phyloP scores from a whole-genome alignment of 2,329 filamentous ascomycete species.

The Ascochyta rabiei region DNA sequence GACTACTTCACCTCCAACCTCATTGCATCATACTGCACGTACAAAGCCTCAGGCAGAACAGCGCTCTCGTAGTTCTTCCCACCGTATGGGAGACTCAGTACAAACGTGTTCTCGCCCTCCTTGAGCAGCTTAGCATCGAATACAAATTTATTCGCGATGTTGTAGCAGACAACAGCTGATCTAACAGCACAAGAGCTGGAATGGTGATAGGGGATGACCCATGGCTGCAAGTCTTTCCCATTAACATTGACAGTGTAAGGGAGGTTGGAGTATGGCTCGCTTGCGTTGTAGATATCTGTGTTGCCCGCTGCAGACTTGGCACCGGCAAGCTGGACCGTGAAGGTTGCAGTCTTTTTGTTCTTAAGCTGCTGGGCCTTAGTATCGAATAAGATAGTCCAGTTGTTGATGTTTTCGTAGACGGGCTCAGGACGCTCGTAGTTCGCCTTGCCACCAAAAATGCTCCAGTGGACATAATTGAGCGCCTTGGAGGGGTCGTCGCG shows the following conservation, averaged over 20 bases:
- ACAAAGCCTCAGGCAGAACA: slow-evolving; percentile 57
- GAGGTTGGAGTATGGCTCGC: slow-evolving; percentile 60
- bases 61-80: slow-evolving; percentile 65
- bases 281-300: slow-evolving; percentile 63
- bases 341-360: slow-evolving; percentile 55
- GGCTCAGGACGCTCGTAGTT: slow-evolving; percentile 54
- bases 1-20: slow-evolving; percentile 60
- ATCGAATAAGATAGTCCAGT: slow-evolving; percentile 25
- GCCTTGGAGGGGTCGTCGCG: slow-evolving; percentile 57
- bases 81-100: slow-evolving; percentile 65
- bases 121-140: slow-evolving; percentile 59
- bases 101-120: slow-evolving; percentile 61
- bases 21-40: slow-evolving; percentile 71
- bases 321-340: slow-evolving; percentile 67
- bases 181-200: slow-evolving; percentile 66
- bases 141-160: slow-evolving; percentile 63
- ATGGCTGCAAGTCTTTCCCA: slow-evolving; percentile 54
- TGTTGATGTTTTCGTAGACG: slow-evolving; percentile 47
- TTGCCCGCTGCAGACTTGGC: slow-evolving; percentile 68
- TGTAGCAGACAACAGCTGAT: slow-evolving; percentile 66
- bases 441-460: slow-evolving; percentile 63
- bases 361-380: slow-evolving; percentile 45
- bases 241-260: slow-evolving; percentile 59
- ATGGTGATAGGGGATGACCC: slow-evolving; percentile 65
- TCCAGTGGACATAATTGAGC: slow-evolving; percentile 70